Conservation (phyloP, 2,329 filamentous ascomycete species). For the Esteya vermicola region DNA sequence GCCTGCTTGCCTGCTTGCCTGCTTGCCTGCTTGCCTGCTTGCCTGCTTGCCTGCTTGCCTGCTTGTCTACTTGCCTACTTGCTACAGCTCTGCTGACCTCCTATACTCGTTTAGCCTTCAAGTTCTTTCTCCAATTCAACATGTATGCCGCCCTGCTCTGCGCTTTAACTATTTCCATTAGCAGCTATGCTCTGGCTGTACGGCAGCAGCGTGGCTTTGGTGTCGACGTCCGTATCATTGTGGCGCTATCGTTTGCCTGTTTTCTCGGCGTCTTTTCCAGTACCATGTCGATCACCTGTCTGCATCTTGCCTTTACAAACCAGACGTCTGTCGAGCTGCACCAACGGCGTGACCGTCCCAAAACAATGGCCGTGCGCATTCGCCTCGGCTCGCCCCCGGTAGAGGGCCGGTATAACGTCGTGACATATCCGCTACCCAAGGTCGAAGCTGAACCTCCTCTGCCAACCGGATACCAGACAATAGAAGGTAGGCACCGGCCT, state of each 20-base stretch:
- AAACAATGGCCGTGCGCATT: slow-evolving; percentile 62
- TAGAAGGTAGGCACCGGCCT: no score
- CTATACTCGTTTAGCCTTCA: no score
- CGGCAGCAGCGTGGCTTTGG: slow-evolving; percentile 32
- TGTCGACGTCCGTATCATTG: slow-evolving; percentile 32
- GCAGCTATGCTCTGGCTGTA: slow-evolving; percentile 30
- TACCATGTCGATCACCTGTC: slow-evolving; percentile 61
- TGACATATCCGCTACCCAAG: slow-evolving; percentile 11
- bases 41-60: no score
- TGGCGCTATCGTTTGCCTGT: slow-evolving; percentile 48
- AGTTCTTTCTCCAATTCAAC: slow-evolving; percentile 84
- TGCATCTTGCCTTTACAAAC: slow-evolving; percentile 58
- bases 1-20: no score
- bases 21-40: no score
- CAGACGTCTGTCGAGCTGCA: slow-evolving; percentile 76
- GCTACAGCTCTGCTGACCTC: background rate
- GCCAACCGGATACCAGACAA: no score
- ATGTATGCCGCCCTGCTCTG: slow-evolving; percentile 59
- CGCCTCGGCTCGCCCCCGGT: slow-evolving; percentile 30
- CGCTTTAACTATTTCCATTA: slow-evolving; percentile 44
- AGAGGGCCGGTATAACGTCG: slow-evolving; percentile 34
- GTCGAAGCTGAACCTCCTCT: no score
- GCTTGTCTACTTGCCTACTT: no score
- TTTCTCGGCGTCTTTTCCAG: slow-evolving; percentile 72
- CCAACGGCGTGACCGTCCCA: slow-evolving; percentile 42